A percentile compares a stretch with the other conserved stretches of the same genome.
phyloP scores from a whole-genome alignment of 345 rosid species.

The Brassica incana region DNA sequence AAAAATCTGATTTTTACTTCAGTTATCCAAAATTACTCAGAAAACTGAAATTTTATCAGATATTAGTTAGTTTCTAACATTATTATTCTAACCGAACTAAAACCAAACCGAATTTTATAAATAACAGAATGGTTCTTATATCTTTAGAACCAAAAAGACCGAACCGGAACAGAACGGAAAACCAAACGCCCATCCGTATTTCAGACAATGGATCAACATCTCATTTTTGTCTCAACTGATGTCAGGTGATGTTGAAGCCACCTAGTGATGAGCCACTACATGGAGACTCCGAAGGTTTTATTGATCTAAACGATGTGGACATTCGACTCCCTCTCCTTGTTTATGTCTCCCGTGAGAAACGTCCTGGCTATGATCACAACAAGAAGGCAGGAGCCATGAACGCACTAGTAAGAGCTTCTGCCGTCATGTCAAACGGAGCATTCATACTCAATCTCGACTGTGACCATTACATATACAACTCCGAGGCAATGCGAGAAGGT shows the following conservation, averaged over 20 bases:
- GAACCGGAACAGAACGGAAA: neutral
- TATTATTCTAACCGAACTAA: neutral
- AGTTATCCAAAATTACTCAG: neutral
- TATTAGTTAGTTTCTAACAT: neutral
- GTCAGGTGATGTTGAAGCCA: conserved; percentile 95
- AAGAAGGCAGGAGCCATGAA: conserved; percentile 99
- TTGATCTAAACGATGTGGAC: conserved; percentile 81
- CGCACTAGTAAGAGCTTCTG: conserved; percentile 96
- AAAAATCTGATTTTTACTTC: too few relatives aligned
- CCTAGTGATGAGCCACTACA: conserved; percentile 90
- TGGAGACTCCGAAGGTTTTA: conserved; percentile 61
- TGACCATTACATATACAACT: conserved; percentile 96
- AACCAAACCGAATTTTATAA: neutral
- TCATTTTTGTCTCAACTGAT: conserved; percentile 10
- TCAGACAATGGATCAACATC: neutral
- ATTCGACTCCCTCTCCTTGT: conserved; percentile 97
- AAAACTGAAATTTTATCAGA: neutral
- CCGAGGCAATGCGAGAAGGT: conserved; percentile 92
- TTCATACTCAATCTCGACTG: conserved; percentile 97
- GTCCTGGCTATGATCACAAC: conserved; percentile 98
- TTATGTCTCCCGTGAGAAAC: conserved; percentile 97
- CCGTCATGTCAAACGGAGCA: conserved; percentile 96
- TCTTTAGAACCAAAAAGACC: neutral
- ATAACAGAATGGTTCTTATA: neutral
- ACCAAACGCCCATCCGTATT: too few relatives aligned